These are phyloP conservation scores for Teratosphaeria viscida DNA, from an alignment of 2,329 filamentous ascomycete genomes.

Conservation along the genomic window DNA sequence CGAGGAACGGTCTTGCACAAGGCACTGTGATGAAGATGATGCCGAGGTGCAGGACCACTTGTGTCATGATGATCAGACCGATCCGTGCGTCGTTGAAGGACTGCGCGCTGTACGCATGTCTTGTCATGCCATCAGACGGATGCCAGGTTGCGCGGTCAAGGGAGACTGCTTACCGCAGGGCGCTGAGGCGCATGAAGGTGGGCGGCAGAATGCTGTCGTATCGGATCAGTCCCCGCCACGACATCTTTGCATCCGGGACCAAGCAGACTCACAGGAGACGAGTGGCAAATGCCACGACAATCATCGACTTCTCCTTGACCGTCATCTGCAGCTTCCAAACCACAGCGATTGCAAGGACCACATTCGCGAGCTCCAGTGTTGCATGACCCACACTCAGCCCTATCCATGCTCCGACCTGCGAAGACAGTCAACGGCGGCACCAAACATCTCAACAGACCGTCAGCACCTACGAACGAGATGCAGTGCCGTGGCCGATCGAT, in stretches of 20 bases:
- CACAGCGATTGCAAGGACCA: constrained; percentile 13
- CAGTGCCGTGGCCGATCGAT: constrained; percentile 6
- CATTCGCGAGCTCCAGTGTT: constrained; percentile 13
- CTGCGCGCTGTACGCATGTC: background rate
- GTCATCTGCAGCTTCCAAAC: constrained; percentile 20
- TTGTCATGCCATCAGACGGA: background rate
- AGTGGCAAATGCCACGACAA: constrained; percentile 15
- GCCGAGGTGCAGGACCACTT: constrained; percentile 18
- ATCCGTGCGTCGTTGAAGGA: constrained; percentile 4
- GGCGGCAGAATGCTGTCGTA: constrained; percentile 1
- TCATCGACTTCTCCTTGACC: constrained; percentile 10
- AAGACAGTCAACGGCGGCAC: constrained; percentile 7
- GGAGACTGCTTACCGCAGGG: background rate
- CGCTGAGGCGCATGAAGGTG: constrained; percentile 8
- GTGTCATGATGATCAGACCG: constrained; percentile 12
- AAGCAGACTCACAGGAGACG: constrained; percentile 13
- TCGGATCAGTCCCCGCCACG: background rate
- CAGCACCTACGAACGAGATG: constrained; percentile 5
- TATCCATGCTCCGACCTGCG: background rate
- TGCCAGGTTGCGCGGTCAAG: background rate
- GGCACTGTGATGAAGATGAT: constrained; percentile 21
- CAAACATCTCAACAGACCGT: constrained; percentile 5
- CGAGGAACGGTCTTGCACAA: constrained; percentile 22
- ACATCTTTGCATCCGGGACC: no score
- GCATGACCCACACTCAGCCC: constrained; percentile 2